A percentile compares a stretch with the other conserved stretches of the same genome.
phyloP scores from a whole-genome alignment of 192 early-diverging fungal species.

The Backusella parvicylindrica region DNA sequence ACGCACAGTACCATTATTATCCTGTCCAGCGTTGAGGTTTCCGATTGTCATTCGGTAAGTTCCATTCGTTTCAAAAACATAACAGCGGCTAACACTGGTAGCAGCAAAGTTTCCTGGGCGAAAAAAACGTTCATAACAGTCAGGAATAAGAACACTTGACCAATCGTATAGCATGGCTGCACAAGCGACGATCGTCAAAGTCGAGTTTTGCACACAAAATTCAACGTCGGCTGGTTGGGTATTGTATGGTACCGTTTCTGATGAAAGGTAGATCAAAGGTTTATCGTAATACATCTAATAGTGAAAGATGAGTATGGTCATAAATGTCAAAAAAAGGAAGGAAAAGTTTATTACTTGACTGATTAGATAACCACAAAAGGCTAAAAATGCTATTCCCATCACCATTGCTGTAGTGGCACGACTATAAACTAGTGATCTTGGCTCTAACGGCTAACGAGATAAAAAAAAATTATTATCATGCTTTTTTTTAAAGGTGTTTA shows the following conservation, averaged over 20 bases:
- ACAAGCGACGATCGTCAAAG: constrained; percentile 1
- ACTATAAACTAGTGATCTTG: constrained; percentile 1
- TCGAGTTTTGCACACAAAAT: constrained; percentile 11
- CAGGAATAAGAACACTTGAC: not conserved
- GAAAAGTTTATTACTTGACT: not conserved
- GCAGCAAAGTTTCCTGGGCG: not conserved
- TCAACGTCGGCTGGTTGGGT: constrained; percentile 20
- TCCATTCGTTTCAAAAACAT: constrained; percentile 19
- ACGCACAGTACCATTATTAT: not conserved
- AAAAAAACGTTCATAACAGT: not conserved
- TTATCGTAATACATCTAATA: constrained; percentile 16
- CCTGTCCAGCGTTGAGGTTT: not conserved
- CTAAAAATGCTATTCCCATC: constrained; percentile 3
- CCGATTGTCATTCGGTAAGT: not conserved
- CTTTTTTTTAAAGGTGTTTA: not conserved
- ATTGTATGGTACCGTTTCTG: not conserved
- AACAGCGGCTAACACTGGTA: not conserved
- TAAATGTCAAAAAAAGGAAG: not conserved
- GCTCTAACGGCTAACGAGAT: constrained; percentile 8
- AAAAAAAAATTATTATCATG: not conserved
- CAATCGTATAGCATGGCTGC: not conserved
- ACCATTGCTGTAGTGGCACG: not conserved
- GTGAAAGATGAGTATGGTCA: not conserved
- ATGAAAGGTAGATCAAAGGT: constrained; percentile 16
- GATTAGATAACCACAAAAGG: not conserved